phyloP scores from a whole-genome alignment of 1,284 basidiomycete species.

The Ceratobasidium sp. region DNA sequence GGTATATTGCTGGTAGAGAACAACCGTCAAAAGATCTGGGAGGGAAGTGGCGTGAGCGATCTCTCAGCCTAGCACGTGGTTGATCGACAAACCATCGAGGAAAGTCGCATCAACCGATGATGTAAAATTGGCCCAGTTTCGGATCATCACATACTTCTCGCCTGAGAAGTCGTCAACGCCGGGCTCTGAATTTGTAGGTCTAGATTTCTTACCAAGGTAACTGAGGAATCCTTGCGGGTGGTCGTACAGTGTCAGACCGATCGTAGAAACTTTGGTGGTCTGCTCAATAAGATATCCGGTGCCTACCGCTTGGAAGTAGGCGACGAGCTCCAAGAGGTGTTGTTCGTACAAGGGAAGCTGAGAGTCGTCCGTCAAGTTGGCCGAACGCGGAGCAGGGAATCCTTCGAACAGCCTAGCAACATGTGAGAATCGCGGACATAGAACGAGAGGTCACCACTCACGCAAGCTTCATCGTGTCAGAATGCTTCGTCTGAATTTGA shows the following conservation, averaged over 20 bases:
- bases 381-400: conserved; percentile 15
- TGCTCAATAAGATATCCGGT: conserved; percentile 37
- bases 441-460: background rate
- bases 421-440: background rate
- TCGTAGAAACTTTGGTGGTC: conserved; percentile 44
- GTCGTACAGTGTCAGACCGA: conserved; percentile 35
- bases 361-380: conserved; percentile 23
- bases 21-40: conserved; percentile 24
- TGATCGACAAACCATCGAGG: conserved; percentile 31
- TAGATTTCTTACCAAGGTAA: conserved; percentile 29
- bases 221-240: conserved; percentile 42
- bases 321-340: conserved; percentile 8
- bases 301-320: conserved; percentile 25
- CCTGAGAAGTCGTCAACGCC: conserved; percentile 1
- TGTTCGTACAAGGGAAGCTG: conserved; percentile 13
- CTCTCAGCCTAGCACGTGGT: too few relatives aligned
- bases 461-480: conserved; percentile 32
- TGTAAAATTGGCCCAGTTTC: conserved; percentile 42
- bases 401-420: conserved; percentile 9
- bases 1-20: conserved; percentile 37
- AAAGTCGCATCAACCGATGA: conserved; percentile 15
- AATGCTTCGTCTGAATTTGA: conserved; percentile 17
- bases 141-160: conserved; percentile 45
- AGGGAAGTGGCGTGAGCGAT: too few relatives aligned
- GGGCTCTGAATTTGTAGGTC: background rate